These are phyloP conservation scores for Hypoxylon sp. DNA, from an alignment of 2,329 filamentous ascomycete genomes.

Conservation along the genomic window DNA sequence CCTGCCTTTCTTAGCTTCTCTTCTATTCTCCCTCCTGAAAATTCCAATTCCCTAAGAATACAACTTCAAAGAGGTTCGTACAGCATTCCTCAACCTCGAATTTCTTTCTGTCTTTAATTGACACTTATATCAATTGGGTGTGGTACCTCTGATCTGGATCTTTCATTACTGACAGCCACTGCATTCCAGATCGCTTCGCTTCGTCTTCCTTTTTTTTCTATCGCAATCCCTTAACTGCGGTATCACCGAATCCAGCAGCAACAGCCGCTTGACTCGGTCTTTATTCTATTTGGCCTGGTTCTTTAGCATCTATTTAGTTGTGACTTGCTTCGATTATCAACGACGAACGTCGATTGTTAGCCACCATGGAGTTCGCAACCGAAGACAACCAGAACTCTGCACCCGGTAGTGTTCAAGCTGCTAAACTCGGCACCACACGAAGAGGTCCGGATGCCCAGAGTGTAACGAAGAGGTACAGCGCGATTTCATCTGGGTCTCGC, in stretches of 20 bases:
- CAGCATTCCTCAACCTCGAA: conserved; percentile 36
- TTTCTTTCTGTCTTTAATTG: conserved; percentile 40
- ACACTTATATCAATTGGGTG: conserved; percentile 32
- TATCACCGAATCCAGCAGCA: conserved; percentile 38
- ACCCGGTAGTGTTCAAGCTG: conserved; percentile 72
- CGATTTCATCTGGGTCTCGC: not conserved
- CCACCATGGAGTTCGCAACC: conserved; percentile 67
- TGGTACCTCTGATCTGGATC: conserved; percentile 27
- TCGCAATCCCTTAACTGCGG: conserved; percentile 33
- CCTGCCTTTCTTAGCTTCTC: conserved; percentile 23
- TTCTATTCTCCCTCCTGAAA: conserved; percentile 17
- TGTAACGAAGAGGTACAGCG: conserved; percentile 80
- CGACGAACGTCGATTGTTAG: conserved; percentile 15
- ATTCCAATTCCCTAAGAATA: conserved; percentile 25
- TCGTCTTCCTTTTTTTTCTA: conserved; percentile 40
- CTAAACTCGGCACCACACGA: conserved; percentile 72
- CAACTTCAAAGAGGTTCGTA: conserved; percentile 41
- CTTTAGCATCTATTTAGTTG: not conserved
- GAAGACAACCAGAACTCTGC: conserved; percentile 78
- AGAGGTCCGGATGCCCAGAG: conserved; percentile 77
- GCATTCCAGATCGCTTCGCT: conserved; percentile 48
- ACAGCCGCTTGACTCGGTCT: conserved; percentile 34
- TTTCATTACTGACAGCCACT: conserved; percentile 46
- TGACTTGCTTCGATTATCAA: not conserved
- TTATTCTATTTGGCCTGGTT: conserved; percentile 23